Base-by-base conservation (phyloP, 495 filamentous ascomycete species). In the Penicillium subrubescens region DNA sequence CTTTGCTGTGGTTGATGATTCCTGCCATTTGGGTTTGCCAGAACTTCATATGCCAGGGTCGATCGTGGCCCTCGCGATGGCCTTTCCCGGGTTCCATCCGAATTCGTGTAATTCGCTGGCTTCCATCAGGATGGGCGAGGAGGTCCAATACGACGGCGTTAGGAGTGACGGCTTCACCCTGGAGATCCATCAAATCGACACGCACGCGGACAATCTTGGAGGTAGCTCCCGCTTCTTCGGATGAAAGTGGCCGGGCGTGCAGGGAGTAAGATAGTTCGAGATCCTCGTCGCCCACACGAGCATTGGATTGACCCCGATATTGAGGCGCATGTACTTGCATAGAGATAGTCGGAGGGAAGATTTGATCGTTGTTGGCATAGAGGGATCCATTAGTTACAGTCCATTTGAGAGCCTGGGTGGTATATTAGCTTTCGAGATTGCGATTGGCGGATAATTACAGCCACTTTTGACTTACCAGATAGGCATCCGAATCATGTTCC, bases 321-420 rank as follows among this genome's bases (percentile, higher is more conserved):
- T 68, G 73, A 15, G 64, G 61, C 2, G 71, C 76, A 41, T 70
- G 62, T 33, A 80, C 66, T 50, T 74, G 69, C 73, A 79, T 77
- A 12, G 73, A 68, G 29, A 64, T 56, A 10, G 72, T 51, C 0
- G 79, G 67, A 0, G 82, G 83, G 67, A 83, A 84, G 65, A 85
- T 71, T 21, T 68, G 64, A 19, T 79, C 66, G 19, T 74, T 64
- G 62, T 85, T 85, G 62, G 82, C 75, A 27, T 67, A 75, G 8
- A 85, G 73, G 17, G 59, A 67, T 59, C 76, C 77, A 64, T 81
- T 70, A 23, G 77, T 53, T 7, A 77, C 73, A 53, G 75, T 67
- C 69, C 83, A 77, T 39, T 74, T 75, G 10, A 84, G 57, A 15
- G 79, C 70, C 79, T 80, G 51, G 10, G 57, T 17, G 15, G 12